Conservation (phyloP, 805 yeast genomes). For the Myxozyma vanderwaltii region DNA sequence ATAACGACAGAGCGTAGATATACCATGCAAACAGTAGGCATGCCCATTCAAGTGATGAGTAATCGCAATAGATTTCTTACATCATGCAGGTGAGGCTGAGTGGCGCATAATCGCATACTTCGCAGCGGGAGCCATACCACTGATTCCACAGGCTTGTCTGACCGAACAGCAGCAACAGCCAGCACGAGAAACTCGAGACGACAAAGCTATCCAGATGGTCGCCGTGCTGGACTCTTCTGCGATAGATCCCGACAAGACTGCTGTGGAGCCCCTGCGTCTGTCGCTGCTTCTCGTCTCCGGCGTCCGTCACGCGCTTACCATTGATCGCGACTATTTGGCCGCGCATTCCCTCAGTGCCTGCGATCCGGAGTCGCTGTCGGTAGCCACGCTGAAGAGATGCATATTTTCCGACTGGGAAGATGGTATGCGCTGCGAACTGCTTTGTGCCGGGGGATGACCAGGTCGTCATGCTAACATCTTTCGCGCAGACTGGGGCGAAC, state of each 20-base stretch:
- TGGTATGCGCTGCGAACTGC: constrained; percentile 9
- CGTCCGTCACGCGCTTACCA: constrained; percentile 12
- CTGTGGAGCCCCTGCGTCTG: constrained; percentile 16
- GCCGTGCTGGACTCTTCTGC: not conserved
- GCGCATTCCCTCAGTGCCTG: constrained; percentile 12
- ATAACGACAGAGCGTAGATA: no score
- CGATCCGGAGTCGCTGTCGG: constrained; percentile 29
- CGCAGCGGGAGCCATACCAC: no score
- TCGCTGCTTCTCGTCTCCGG: constrained; percentile 30
- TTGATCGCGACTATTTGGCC: constrained; percentile 20
- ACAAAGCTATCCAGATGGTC: constrained; percentile 1
- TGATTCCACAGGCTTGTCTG: no score
- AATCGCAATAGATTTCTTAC: not conserved
- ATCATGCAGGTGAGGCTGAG: no score
- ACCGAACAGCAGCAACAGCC: no score
- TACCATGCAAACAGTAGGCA: no score
- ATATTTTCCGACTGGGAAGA: constrained; percentile 27
- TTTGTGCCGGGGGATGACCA: not conserved
- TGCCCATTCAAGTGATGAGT: not conserved
- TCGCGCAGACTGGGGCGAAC: constrained; percentile 27
- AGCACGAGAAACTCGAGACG: no score
- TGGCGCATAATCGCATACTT: no score
- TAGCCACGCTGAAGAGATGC: constrained; percentile 16
- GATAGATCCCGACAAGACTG: constrained; percentile 12
- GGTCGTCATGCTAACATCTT: not conserved